Base-by-base conservation (phyloP, 768 basidiomycete genomes). In the Podaxis sp. region DNA sequence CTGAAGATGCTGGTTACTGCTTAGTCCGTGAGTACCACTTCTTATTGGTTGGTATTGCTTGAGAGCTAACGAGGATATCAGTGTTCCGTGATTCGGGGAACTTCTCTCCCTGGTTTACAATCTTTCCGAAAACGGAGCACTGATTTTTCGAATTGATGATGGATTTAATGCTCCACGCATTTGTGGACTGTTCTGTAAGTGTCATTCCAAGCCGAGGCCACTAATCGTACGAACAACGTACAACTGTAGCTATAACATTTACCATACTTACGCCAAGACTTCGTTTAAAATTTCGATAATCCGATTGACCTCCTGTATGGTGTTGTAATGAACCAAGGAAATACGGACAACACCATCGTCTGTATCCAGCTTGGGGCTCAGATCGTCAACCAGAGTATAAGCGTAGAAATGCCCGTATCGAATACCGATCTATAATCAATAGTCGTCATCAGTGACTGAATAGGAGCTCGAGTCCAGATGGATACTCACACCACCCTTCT, bases 371-470 rank as follows among this genome's bases (percentile, higher is more conserved):
- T 82, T 83, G 6, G 88, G 88, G 16, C 68, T 69, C 7, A 89
- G 72, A 27, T 73, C 71, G 5, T 79, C 74, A 7, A 89, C 72
- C 14, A 90, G 73, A 0, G 82, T 84, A 67, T 87, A 88, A 2
- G 90, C 89, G 67, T 91, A 91, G 67, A 88, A 91, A 68, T 92
- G 86, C 1, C 90, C 90, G 60, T 81, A 90, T 21, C 88, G 86
- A 61, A 92, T 88, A 0, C 90, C 90, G 50, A 90, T 80, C 90
- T 92, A 64, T 23, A 16, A 59, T n/a, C 11, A 27, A 4, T 10
- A 21, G 9, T 1, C 9, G n/a, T 18, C 28, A 5, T 46, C 21
- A 37, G 36, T 38, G 47, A 57, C 44, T 40, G 5, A 25, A 35
- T 11, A n/a, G 32, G 4, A 50, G 6, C 32, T 38, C 23, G 37